Percentiles rank a stretch among this genome's conserved stretches.
Evolutionary conservation across 345 rosid genomes (phyloP).

Genomic region (Eutrema japonicum): DNA sequence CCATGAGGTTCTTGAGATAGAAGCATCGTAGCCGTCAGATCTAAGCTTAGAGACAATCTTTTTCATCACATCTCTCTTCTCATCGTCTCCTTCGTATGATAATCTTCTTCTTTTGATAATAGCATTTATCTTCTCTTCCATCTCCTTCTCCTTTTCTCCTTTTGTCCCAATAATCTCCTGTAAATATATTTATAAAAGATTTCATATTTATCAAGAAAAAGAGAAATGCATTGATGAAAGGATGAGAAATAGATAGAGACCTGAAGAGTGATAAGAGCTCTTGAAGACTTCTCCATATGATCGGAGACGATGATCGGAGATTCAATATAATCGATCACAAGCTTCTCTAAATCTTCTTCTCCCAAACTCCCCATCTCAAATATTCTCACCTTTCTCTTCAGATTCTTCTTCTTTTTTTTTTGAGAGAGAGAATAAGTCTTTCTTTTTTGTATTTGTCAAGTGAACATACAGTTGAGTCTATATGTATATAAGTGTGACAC

Average conservation of each 20-base stretch:
- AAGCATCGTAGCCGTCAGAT: constrained; percentile 48
- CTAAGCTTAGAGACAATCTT: constrained; percentile 42
- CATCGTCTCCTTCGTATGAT: constrained; percentile 39
- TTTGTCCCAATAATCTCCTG: constrained; percentile 47
- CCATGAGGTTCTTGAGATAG: constrained; percentile 45
- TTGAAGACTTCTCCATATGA: constrained; percentile 29
- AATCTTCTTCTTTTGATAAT: constrained; percentile 32
- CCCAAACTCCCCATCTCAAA: constrained; percentile 49
- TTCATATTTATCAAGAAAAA: not conserved
- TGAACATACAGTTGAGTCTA: not conserved
- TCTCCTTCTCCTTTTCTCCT: constrained; percentile 44
- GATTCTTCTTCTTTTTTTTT: not conserved
- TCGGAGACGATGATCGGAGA: constrained; percentile 25
- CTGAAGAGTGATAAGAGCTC: constrained; percentile 41
- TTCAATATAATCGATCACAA: constrained; percentile 58
- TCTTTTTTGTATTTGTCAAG: not conserved
- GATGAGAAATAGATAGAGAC: constrained; percentile 10
- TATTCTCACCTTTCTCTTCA: constrained; percentile 13
- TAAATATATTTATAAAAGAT: not conserved
- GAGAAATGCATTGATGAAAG: not conserved
- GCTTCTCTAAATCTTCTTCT: constrained; percentile 54
- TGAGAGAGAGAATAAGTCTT: constrained; percentile 2
- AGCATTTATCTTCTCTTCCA: constrained; percentile 43
- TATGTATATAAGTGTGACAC: constrained; percentile 12
- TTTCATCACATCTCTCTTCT: constrained; percentile 46